Percentiles rank a stretch among this genome's conserved stretches.
phyloP scores from a whole-genome alignment of 306 rosid genomes.

The Cajanus cajan region DNA sequence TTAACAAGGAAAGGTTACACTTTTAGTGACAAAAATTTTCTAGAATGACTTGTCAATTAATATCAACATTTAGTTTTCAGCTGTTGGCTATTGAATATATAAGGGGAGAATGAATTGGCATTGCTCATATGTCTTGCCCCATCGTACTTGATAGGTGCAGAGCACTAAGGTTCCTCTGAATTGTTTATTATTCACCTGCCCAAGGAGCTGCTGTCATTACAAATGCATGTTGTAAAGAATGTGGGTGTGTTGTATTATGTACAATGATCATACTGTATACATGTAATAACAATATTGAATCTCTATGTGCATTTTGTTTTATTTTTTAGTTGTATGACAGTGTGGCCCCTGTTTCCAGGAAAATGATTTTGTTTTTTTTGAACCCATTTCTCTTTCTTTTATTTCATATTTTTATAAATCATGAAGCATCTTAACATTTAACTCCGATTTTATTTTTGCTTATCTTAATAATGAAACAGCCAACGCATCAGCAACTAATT shows the following conservation, averaged over 20 bases:
- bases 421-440: conserved; percentile 3
- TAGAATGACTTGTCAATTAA: too few relatives aligned
- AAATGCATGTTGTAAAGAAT: not conserved
- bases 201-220: not conserved
- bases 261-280: not conserved
- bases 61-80: too few relatives aligned
- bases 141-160: not conserved
- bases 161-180: not conserved
- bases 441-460: not conserved
- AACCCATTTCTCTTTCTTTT: not conserved
- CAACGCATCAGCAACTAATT: conserved; percentile 51
- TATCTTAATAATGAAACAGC: conserved; percentile 38
- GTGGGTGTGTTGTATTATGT: not conserved
- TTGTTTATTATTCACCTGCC: not conserved
- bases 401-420: not conserved
- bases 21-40: too few relatives aligned
- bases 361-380: not conserved
- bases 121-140: not conserved
- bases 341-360: not conserved
- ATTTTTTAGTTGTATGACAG: too few relatives aligned
- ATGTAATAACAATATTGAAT: not conserved
- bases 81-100: too few relatives aligned
- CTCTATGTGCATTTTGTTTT: too few relatives aligned
- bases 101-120: not conserved
- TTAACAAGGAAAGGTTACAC: too few relatives aligned